These are phyloP conservation scores for Aspergillus ruber DNA, from an alignment of 2,329 filamentous ascomycete genomes.

Conservation along the genomic window DNA sequence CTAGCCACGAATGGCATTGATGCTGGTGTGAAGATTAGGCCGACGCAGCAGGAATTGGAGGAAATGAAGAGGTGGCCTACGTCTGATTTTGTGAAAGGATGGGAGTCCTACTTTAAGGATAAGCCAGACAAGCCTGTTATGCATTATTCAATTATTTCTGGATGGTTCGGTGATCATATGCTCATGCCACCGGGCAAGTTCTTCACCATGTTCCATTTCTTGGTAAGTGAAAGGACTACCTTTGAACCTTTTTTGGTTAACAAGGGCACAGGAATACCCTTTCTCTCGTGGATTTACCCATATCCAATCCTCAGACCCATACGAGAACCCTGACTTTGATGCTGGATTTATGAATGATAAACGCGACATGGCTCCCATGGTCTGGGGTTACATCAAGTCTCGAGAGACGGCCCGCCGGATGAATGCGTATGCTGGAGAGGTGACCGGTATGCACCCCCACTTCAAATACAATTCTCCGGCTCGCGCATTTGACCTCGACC, in stretches of 20 bases:
- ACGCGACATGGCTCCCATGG: slow-evolving; percentile 76
- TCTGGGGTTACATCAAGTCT: slow-evolving; percentile 78
- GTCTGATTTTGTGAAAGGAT: slow-evolving; percentile 61
- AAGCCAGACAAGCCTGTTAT: slow-evolving; percentile 83
- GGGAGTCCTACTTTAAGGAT: slow-evolving; percentile 76
- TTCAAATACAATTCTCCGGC: slow-evolving; percentile 66
- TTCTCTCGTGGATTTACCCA: slow-evolving; percentile 68
- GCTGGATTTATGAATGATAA: slow-evolving; percentile 81
- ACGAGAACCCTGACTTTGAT: slow-evolving; percentile 70
- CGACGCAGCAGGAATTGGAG: slow-evolving; percentile 60
- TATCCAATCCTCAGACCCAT: slow-evolving; percentile 65
- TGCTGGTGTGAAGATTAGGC: slow-evolving; percentile 70
- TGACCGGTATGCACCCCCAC: slow-evolving; percentile 61
- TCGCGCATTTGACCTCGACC: slow-evolving; percentile 64
- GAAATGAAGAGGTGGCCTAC: slow-evolving; percentile 68
- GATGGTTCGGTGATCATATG: slow-evolving; percentile 48
- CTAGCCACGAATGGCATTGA: slow-evolving; percentile 74
- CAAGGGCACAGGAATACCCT: slow-evolving; percentile 53
- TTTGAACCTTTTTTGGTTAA: neutral
- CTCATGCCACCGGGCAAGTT: slow-evolving; percentile 68
- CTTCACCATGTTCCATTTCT: slow-evolving; percentile 79
- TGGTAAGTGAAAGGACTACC: slow-evolving; percentile 32
- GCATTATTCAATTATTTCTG: slow-evolving; percentile 73
- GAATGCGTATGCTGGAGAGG: slow-evolving; percentile 71
- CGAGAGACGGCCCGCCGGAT: slow-evolving; percentile 73